A percentile compares a stretch with the other conserved stretches of the same genome.
These are phyloP conservation scores for Colletotrichum sublineola DNA, from an alignment of 2,329 filamentous ascomycete genomes.

Conservation along the genomic window DNA sequence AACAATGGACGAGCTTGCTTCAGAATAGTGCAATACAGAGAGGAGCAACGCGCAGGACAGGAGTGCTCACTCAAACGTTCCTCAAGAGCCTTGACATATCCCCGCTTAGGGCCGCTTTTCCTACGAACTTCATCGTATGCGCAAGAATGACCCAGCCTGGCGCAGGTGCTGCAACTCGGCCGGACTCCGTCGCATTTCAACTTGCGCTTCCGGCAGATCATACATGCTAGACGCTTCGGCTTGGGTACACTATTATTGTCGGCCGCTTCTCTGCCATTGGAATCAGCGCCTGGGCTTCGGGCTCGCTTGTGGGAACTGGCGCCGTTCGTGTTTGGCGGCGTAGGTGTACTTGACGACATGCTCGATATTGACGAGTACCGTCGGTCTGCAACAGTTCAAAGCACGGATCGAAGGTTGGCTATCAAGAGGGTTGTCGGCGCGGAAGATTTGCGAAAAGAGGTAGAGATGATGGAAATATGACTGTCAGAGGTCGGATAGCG, in stretches of 20 bases:
- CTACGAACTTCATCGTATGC: conserved; percentile 92
- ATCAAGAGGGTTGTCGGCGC: background rate
- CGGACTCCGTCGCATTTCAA: conserved; percentile 88
- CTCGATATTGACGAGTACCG: background rate
- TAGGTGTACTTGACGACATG: conserved; percentile 44
- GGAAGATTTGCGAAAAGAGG: background rate
- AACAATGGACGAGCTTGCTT: conserved; percentile 14
- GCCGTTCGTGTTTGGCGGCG: conserved; percentile 42
- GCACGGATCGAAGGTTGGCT: background rate
- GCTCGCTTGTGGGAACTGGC: conserved; percentile 39
- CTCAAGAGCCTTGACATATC: conserved; percentile 94
- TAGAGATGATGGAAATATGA: conserved; percentile 8
- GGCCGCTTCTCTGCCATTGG: conserved; percentile 56
- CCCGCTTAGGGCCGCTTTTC: conserved; percentile 94
- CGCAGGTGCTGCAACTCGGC: conserved; percentile 90
- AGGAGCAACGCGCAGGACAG: conserved; percentile 12
- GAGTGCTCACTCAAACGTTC: conserved; percentile 83
- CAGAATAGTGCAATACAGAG: background rate
- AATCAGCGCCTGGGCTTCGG: conserved; percentile 49
- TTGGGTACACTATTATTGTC: conserved; percentile 75
- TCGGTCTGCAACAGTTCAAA: background rate
- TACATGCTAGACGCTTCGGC: conserved; percentile 94
- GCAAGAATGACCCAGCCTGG: conserved; percentile 87
- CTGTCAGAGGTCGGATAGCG: conserved; percentile 7
- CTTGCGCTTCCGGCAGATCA: conserved; percentile 93